Percentiles rank a stretch among this genome's conserved stretches.
phyloP scores from a whole-genome alignment of 441 rosid genomes.

The Aquilaria agallochum region DNA sequence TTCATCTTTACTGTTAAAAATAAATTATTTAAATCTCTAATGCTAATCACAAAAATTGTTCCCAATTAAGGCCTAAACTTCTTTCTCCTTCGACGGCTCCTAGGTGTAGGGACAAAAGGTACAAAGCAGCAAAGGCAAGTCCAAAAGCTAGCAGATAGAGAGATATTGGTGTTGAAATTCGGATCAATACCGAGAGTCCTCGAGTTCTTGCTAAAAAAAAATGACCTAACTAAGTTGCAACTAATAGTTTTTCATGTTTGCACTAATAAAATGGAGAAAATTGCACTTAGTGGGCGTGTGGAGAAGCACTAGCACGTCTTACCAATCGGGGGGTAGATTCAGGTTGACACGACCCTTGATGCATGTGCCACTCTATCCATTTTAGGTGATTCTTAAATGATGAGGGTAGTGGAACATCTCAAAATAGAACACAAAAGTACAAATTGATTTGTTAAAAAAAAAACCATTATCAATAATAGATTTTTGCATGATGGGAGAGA shows the following conservation, averaged over 20 bases:
- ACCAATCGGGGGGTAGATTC: conserved; percentile 95
- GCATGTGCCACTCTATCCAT: conserved; percentile 47
- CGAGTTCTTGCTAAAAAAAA: conserved; percentile 69
- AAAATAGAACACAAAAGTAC: too few relatives aligned
- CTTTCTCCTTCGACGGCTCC: conserved; percentile 66
- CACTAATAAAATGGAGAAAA: conserved; percentile 78
- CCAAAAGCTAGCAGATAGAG: conserved; percentile 66
- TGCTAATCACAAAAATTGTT: too few relatives aligned
- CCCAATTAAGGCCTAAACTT: conserved; percentile 26
- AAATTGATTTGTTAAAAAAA: too few relatives aligned
- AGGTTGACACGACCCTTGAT: conserved; percentile 70
- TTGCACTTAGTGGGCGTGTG: conserved; percentile 77
- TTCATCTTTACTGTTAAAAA: too few relatives aligned
- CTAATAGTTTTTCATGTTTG: conserved; percentile 71
- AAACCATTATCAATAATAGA: too few relatives aligned
- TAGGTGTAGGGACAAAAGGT: conserved; percentile 88
- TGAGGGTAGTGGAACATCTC: too few relatives aligned
- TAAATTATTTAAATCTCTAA: too few relatives aligned
- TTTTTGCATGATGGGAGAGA: too few relatives aligned
- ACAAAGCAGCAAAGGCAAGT: conserved; percentile 84
- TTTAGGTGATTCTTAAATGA: neutral
- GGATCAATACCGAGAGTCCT: conserved; percentile 95
- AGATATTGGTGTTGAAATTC: conserved; percentile 85
- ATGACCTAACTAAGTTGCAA: conserved; percentile 76
- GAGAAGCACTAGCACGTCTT: conserved; percentile 88